A percentile compares a stretch with the other conserved stretches of the same genome.
Conservation (phyloP, 768 basidiomycete genomes). For the Guyanaporus albipodus region DNA sequence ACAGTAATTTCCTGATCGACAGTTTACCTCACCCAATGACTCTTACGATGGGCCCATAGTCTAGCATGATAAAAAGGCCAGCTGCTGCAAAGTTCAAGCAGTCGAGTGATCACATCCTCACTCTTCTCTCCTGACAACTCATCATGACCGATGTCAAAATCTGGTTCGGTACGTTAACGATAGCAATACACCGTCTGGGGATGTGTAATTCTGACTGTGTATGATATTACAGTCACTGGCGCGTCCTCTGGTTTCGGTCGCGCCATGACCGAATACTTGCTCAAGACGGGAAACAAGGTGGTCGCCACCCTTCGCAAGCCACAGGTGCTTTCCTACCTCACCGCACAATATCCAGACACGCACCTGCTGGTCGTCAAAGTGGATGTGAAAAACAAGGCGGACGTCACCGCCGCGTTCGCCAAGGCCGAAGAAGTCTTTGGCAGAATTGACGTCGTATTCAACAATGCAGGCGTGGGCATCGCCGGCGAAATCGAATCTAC, state of each 20-base stretch:
- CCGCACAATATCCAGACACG: slow-evolving; percentile 15
- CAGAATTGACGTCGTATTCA: slow-evolving; percentile 37
- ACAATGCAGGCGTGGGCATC: slow-evolving; percentile 31
- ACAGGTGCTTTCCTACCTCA: slow-evolving; percentile 27
- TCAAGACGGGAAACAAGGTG: slow-evolving; percentile 35
- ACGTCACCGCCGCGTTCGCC: slow-evolving; percentile 28
- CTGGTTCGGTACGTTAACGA: slow-evolving; percentile 14
- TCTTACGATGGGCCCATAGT: too few relatives aligned
- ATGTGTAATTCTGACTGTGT: not conserved
- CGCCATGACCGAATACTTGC: slow-evolving; percentile 29
- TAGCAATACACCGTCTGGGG: not conserved
- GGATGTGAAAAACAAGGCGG: slow-evolving; percentile 28
- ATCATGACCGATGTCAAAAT: slow-evolving; percentile 16
- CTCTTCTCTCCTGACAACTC: too few relatives aligned
- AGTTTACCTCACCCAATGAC: too few relatives aligned
- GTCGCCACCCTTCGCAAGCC: slow-evolving; percentile 42
- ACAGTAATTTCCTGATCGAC: too few relatives aligned
- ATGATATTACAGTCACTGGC: slow-evolving; percentile 32
- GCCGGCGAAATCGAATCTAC: slow-evolving; percentile 35
- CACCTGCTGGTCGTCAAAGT: slow-evolving; percentile 31
- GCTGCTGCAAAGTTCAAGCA: too few relatives aligned
- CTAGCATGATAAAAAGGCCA: too few relatives aligned
- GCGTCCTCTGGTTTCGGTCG: slow-evolving; percentile 39
- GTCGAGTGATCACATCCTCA: too few relatives aligned
- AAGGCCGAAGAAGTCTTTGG: slow-evolving; percentile 27